These are phyloP conservation scores for Magnolia kwangsiensis DNA, from an alignment of 164 flowering plant genomes.

Conservation along the genomic window DNA sequence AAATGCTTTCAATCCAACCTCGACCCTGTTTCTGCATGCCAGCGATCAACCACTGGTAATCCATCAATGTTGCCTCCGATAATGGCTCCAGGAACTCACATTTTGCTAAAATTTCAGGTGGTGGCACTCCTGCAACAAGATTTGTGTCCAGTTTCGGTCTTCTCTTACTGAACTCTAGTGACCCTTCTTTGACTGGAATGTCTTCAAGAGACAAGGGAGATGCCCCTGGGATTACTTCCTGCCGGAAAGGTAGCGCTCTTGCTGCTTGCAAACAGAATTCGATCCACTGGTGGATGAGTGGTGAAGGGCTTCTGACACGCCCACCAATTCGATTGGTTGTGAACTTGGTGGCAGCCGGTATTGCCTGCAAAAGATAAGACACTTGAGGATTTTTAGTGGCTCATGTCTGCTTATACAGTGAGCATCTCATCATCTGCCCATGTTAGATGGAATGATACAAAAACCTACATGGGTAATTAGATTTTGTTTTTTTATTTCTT, in stretches of 20 bases:
- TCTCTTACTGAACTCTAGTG: constrained; percentile 31
- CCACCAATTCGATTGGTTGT: constrained; percentile 60
- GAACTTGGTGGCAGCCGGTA: constrained; percentile 59
- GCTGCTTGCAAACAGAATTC: constrained; percentile 85
- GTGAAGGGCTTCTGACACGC: constrained; percentile 79
- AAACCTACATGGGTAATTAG: too few relatives aligned
- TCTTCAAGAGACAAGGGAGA: constrained; percentile 50
- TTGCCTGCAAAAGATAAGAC: constrained; percentile 43
- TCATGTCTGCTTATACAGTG: too few relatives aligned
- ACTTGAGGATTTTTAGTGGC: not conserved
- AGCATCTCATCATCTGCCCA: too few relatives aligned
- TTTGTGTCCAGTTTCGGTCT: constrained; percentile 72
- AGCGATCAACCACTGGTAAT: constrained; percentile 50
- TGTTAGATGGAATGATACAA: too few relatives aligned
- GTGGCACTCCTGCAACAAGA: constrained; percentile 72
- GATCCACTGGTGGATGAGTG: constrained; percentile 80
- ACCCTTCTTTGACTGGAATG: constrained; percentile 7
- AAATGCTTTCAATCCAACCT: constrained; percentile 24
- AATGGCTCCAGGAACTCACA: constrained; percentile 88
- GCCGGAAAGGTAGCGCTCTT: constrained; percentile 74
- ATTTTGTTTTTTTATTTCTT: too few relatives aligned
- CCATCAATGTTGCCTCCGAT: constrained; percentile 54
- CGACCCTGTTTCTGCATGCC: constrained; percentile 34
- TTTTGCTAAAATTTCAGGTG: constrained; percentile 55
- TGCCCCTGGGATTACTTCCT: constrained; percentile 78